phyloP scores from a whole-genome alignment of 75 land plant species.

The Chamaecyparis obtusa region DNA sequence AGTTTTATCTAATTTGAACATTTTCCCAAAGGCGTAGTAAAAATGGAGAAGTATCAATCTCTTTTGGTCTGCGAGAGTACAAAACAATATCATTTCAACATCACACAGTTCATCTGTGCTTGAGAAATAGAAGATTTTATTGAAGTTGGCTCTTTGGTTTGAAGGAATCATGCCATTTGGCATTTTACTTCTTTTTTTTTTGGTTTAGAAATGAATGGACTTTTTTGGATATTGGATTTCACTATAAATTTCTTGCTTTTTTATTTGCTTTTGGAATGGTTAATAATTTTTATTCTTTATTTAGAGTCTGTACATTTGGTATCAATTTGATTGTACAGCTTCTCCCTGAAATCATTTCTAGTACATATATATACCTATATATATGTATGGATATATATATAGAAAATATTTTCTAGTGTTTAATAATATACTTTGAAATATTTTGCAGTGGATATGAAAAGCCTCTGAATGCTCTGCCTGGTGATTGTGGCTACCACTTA shows the following conservation, averaged over 20 bases:
- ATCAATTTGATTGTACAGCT: background rate
- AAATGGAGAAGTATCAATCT: background rate
- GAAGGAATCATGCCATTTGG: background rate
- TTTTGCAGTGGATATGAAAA: conserved; percentile 63
- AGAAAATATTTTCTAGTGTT: background rate
- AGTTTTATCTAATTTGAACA: background rate
- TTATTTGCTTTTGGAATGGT: background rate
- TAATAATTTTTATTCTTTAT: background rate
- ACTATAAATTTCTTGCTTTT: background rate
- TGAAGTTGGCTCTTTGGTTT: background rate
- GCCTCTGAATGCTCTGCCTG: conserved; percentile 70
- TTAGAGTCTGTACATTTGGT: background rate
- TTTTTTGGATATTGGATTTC: background rate
- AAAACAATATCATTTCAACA: background rate
- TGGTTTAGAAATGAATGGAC: background rate
- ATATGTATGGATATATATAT: background rate
- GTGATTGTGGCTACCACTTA: conserved; percentile 87
- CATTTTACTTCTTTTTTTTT: background rate
- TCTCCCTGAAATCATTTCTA: background rate
- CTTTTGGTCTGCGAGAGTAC: background rate
- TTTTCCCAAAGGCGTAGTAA: background rate
- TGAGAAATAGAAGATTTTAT: background rate
- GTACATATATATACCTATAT: background rate
- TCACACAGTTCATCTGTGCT: background rate
- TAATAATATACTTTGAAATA: background rate